Base-by-base conservation (phyloP, 345 rosid genomes). In the Camelina neglecta region DNA sequence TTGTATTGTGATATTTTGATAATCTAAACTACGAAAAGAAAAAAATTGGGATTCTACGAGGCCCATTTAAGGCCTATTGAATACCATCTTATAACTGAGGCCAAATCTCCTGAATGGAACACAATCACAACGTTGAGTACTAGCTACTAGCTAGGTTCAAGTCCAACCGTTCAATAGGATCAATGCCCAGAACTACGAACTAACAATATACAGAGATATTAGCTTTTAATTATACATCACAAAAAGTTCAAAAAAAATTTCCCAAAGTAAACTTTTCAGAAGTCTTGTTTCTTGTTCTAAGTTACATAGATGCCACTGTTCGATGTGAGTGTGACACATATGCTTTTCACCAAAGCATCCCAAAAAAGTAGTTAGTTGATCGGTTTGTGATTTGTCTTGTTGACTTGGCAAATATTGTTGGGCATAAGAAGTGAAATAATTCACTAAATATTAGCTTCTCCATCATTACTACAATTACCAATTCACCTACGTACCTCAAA, bases 331-430 rank as follows among this genome's bases (percentile, higher is more conserved):
- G 42, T 5, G 42, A 56, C 31, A 39, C 24, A 42, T 13, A 8
- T 42, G 54, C 53, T 55, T 16, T 70, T 70, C 74, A 70, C 24
- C 31, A 47, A 56, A 65, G 5, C 71, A 2, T 33, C 49, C 36
- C n/a, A 41, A 55, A 45, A 29, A 39, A 8, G 18, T 38, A 3
- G 18, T 16, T n/a, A 10, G 44, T 35, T 56, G 60, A 11, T 47
- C 48, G 50, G 23, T 38, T 57, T 67, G 13, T 67, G 33, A 36
- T 49, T 58, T 67, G 16, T 75, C 33, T 58, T 47, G 4, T 58
- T 47, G 4, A 11, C 42, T 47, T 65, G 29, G 49, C 62, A 51
- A 51, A 12, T 18, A 49, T 63, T 38, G 2, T 7, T 11, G 3
- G 26, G 24, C 9, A 44, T 33, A 20, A 2, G 29, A 56, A 21